phyloP scores from a whole-genome alignment of 768 basidiomycete genomes.

The Aureoboletus auriporus region DNA sequence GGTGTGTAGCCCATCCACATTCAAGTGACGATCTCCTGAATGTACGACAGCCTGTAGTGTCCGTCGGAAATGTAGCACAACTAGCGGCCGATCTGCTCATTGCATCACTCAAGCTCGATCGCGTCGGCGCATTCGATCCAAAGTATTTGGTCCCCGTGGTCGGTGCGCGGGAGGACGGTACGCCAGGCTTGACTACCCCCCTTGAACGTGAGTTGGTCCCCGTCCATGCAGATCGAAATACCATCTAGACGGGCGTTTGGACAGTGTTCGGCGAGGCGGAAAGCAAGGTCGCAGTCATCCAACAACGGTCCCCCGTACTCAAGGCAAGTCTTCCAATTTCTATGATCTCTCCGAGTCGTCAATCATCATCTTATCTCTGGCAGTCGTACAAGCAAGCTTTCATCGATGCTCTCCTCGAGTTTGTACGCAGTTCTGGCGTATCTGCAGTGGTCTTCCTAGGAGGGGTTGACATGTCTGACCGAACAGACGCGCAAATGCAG shows the following conservation, averaged over 20 bases:
- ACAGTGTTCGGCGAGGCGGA: constrained; percentile 62
- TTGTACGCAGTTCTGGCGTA: constrained; percentile 48
- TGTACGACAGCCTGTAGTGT: constrained; percentile 59
- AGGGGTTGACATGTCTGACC: constrained; percentile 70
- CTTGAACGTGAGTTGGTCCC: constrained; percentile 56
- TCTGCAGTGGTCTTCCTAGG: constrained; percentile 60
- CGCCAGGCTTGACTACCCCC: constrained; percentile 63
- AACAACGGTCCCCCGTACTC: constrained; percentile 76
- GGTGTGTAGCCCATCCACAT: constrained; percentile 13
- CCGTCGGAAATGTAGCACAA: constrained; percentile 79
- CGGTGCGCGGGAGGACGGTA: constrained; percentile 63
- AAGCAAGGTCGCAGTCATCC: constrained; percentile 55
- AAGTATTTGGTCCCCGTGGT: constrained; percentile 64
- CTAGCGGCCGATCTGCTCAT: constrained; percentile 74
- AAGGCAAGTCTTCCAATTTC: constrained; percentile 45
- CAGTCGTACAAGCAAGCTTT: constrained; percentile 71
- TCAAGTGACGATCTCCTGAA: neutral
- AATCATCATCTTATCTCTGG: neutral
- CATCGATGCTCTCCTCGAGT: constrained; percentile 51
- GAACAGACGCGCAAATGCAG: constrained; percentile 78
- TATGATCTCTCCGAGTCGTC: neutral
- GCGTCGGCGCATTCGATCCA: constrained; percentile 62
- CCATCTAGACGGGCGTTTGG: neutral
- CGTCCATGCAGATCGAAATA: neutral
- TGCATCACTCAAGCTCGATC: constrained; percentile 54